phyloP scores from a whole-genome alignment of 2,329 filamentous ascomycete species.

The Neofusicoccum cordaticola region DNA sequence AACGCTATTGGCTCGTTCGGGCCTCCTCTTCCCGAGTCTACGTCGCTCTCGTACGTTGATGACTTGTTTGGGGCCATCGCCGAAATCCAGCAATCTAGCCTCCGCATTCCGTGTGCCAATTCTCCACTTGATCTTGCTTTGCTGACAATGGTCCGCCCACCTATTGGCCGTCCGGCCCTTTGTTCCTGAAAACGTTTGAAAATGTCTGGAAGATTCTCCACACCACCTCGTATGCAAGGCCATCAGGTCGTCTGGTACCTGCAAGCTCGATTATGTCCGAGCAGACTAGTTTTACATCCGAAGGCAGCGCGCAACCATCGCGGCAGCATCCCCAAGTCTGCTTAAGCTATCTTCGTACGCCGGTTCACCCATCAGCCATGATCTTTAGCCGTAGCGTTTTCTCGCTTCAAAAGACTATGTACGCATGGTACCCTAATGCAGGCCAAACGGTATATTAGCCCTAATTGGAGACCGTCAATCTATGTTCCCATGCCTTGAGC shows the following conservation, averaged over 20 bases:
- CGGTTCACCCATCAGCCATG: not conserved
- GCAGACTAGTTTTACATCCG: not conserved
- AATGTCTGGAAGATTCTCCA: not conserved
- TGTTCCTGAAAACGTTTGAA: not conserved
- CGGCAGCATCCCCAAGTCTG: not conserved
- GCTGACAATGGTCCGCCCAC: not conserved
- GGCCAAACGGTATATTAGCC: not conserved
- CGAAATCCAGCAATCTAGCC: not conserved
- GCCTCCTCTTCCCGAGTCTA: not conserved
- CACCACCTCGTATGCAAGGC: not conserved
- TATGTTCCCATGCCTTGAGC: not conserved
- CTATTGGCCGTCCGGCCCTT: not conserved
- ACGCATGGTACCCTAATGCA: too few relatives aligned
- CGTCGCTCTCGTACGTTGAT: slow-evolving; percentile 1
- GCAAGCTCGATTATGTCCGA: not conserved
- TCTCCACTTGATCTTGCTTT: not conserved
- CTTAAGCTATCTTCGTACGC: not conserved
- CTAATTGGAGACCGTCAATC: not conserved
- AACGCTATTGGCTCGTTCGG: not conserved
- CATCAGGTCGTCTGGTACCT: too few relatives aligned
- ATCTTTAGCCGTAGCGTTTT: not conserved
- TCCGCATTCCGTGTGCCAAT: not conserved
- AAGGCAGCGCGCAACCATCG: not conserved
- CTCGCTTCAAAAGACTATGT: too few relatives aligned
- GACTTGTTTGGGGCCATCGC: not conserved